Evolutionary conservation across 768 basidiomycete genomes (phyloP).

Genomic region (Leccinum rimulosum): DNA sequence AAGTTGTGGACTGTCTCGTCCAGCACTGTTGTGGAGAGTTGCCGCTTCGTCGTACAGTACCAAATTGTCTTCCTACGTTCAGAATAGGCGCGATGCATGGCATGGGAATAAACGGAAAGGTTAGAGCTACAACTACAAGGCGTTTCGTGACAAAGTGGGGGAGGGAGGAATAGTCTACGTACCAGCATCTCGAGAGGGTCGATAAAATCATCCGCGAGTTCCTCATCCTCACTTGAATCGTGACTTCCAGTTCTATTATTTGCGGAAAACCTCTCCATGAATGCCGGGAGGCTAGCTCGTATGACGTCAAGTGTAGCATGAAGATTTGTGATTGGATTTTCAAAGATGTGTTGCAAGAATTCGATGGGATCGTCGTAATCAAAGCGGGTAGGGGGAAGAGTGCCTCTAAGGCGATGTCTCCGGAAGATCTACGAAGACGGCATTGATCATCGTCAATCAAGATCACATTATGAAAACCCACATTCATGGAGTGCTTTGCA

Average conservation of each 20-base stretch:
- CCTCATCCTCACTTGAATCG: constrained; percentile 36
- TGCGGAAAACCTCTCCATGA: constrained; percentile 25
- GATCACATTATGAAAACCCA: constrained; percentile 37
- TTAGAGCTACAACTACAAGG: constrained; percentile 31
- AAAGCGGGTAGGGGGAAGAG: constrained; percentile 28
- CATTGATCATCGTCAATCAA: constrained; percentile 15
- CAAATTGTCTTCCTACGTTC: constrained; percentile 16
- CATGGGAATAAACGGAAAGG: constrained; percentile 21
- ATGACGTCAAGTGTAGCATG: constrained; percentile 39
- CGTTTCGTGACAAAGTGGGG: too few relatives aligned
- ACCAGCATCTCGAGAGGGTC: too few relatives aligned
- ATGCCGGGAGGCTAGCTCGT: constrained; percentile 31
- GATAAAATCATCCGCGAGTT: not conserved
- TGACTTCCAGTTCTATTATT: constrained; percentile 19
- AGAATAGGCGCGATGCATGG: constrained; percentile 1
- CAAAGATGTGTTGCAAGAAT: constrained; percentile 50
- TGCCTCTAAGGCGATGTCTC: constrained; percentile 20
- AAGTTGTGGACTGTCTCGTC: constrained; percentile 2
- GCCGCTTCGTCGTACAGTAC: constrained; percentile 6
- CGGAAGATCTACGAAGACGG: constrained; percentile 23
- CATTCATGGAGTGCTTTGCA: constrained; percentile 51
- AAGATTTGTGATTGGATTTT: constrained; percentile 43
- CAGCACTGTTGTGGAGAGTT: not conserved
- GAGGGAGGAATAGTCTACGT: too few relatives aligned
- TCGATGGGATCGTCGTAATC: constrained; percentile 35